A percentile compares a stretch with the other conserved stretches of the same genome.
Conservation (phyloP, 257 asterid genomes). For the Knoxia roxburghii region DNA sequence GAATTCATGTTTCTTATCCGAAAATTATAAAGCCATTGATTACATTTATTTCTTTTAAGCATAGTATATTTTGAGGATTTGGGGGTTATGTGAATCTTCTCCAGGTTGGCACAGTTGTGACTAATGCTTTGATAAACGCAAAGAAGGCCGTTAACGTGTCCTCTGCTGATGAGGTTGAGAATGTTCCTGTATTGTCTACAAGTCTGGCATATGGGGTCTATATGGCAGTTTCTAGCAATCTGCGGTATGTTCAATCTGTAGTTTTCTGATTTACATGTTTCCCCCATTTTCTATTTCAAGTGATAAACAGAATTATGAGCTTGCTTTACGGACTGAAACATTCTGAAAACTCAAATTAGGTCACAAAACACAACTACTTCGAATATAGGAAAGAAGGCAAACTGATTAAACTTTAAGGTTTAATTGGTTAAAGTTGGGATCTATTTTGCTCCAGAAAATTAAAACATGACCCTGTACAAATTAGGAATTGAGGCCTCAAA, state of each 20-base stretch:
- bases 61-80: too few relatives aligned
- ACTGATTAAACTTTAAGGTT: too few relatives aligned
- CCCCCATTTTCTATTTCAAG: neutral
- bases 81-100: constrained; percentile 8
- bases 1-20: neutral
- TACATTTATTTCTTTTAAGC: neutral
- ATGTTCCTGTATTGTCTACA: constrained; percentile 69
- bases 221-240: constrained; percentile 89
- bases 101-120: constrained; percentile 75
- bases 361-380: neutral
- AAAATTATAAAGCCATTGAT: neutral
- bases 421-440: neutral
- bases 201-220: constrained; percentile 87
- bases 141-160: constrained; percentile 64
- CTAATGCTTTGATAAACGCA: constrained; percentile 72
- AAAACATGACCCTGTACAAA: neutral
- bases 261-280: neutral
- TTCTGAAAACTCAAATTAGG: neutral
- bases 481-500: neutral
- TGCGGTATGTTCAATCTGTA: constrained; percentile 47
- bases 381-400: neutral
- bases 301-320: neutral
- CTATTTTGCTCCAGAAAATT: neutral
- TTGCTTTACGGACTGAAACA: neutral
- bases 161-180: constrained; percentile 53